Conservation (phyloP, 2,329 filamentous ascomycete genomes). For the Chlorencoelia australis region DNA sequence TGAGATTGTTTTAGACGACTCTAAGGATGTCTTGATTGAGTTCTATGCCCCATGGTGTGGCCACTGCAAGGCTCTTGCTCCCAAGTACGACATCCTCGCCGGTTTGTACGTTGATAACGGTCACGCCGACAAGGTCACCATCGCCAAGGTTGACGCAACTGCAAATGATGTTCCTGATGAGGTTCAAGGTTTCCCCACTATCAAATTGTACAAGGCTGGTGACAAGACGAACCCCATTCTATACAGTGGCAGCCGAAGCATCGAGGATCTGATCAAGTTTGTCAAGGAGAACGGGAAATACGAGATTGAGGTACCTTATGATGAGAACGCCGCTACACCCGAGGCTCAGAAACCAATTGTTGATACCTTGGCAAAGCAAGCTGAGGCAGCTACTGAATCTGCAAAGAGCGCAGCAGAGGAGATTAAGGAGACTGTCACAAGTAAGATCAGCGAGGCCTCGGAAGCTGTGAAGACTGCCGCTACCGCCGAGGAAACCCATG, state of each 20-base stretch:
- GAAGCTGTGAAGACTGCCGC: constrained; percentile 30
- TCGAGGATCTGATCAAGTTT: constrained; percentile 88
- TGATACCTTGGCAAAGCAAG: constrained; percentile 31
- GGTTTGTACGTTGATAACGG: constrained; percentile 63
- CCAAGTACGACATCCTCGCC: constrained; percentile 91
- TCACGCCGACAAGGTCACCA: constrained; percentile 73
- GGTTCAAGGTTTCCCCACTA: constrained; percentile 96
- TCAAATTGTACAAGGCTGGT: constrained; percentile 93
- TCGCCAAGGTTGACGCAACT: constrained; percentile 97
- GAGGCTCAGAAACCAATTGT: constrained; percentile 33
- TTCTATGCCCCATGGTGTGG: constrained; percentile 99
- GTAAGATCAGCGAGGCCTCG: constrained; percentile 37
- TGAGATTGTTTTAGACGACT: constrained; percentile 79
- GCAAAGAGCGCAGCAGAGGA: constrained; percentile 33
- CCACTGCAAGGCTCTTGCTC: constrained; percentile 97
- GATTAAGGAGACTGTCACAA: constrained; percentile 38
- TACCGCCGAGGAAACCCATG: constrained; percentile 39
- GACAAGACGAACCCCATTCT: constrained; percentile 76
- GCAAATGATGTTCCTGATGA: constrained; percentile 94
- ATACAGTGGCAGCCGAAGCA: constrained; percentile 77
- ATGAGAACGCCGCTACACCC: constrained; percentile 39
- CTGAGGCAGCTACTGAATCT: constrained; percentile 29
- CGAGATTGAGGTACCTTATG: constrained; percentile 57
- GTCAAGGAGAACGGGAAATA: constrained; percentile 92
- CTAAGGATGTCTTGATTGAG: constrained; percentile 95